Conservation (phyloP, 208 protist species). For the Leptomonas pyrrhocoris region DNA sequence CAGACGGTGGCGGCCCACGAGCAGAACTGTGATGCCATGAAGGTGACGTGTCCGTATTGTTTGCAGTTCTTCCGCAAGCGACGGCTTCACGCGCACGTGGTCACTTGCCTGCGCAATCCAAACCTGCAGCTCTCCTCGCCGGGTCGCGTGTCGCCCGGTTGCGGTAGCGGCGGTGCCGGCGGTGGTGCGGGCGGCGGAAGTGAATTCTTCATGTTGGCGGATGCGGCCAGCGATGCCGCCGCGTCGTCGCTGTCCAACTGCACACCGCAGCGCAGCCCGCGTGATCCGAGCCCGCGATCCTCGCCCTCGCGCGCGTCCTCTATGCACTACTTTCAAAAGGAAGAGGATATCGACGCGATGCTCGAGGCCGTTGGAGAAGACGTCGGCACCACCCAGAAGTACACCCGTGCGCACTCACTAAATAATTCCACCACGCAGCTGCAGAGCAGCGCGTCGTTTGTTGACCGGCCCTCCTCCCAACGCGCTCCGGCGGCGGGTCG, state of each 20-base stretch:
- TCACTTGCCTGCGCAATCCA: constrained; percentile 58
- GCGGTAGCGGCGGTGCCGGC: background rate
- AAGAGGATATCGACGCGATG: background rate
- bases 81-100: constrained; percentile 44
- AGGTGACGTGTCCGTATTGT: constrained; percentile 61
- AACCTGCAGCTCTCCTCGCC: constrained; percentile 25
- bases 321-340: background rate
- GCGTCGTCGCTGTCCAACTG: background rate
- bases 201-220: background rate
- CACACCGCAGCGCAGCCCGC: background rate
- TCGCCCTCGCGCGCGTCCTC: constrained; percentile 1
- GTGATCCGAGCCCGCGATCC: background rate
- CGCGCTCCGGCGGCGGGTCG: constrained; percentile 19
- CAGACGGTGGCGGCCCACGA: constrained; percentile 60
- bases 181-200: background rate
- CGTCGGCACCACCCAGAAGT: constrained; percentile 27
- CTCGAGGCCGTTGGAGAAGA: background rate
- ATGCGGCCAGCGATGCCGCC: background rate
- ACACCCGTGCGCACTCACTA: constrained; percentile 23
- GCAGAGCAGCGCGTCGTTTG: constrained; percentile 11
- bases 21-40: constrained; percentile 65
- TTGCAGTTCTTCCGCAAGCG: constrained; percentile 59
- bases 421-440: constrained; percentile 14
- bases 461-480: constrained; percentile 18
- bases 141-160: background rate